Percentiles rank a stretch among this genome's conserved stretches.
phyloP scores from a whole-genome alignment of 495 filamentous ascomycete species.

The Neurospora intermedia region DNA sequence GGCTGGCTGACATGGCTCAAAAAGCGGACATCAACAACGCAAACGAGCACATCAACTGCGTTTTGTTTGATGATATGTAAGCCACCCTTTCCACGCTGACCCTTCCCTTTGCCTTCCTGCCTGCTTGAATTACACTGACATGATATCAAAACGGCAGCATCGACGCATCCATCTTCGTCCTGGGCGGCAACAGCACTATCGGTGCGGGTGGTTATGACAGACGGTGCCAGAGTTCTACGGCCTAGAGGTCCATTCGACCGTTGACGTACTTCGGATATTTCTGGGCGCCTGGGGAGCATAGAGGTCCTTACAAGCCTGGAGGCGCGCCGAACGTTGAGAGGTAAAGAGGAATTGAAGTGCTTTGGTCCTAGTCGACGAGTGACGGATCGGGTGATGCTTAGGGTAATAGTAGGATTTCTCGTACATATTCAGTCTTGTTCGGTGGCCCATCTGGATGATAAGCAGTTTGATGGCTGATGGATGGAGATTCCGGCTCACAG shows the following conservation, averaged over 20 bases:
- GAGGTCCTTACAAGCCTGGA: not conserved
- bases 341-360: not conserved
- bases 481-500: too few relatives aligned
- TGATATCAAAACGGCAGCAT: conserved; percentile 6
- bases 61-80: conserved; percentile 27
- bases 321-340: not conserved
- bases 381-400: not conserved
- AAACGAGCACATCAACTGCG: conserved; percentile 18
- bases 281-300: not conserved
- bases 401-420: not conserved
- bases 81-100: not conserved
- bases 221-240: conserved; percentile 6
- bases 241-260: not conserved
- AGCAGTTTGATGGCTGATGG: not conserved
- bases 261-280: not conserved
- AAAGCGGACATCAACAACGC: conserved; percentile 5
- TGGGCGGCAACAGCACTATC: conserved; percentile 6
- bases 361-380: not conserved
- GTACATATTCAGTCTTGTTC: not conserved
- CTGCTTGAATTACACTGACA: not conserved
- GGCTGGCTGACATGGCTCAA: not conserved
- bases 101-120: not conserved
- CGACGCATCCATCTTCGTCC: conserved; percentile 9
- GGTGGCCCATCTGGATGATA: not conserved
- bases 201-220: conserved; percentile 18